Conservation (phyloP, 306 rosid species). For the peach (Prunus persica) region Prunus_persica_NCBIv2 NC_034013.1:17163501-17164000, state of each 20-base stretch:
- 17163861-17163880: too few relatives aligned
- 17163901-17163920: neutral
- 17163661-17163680: neutral
- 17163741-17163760: neutral
- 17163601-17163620: neutral
- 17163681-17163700: neutral
- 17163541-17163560: conserved; percentile 99
- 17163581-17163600: neutral
- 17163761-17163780: neutral
- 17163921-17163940: neutral
- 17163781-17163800: neutral
- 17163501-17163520: conserved; percentile 85
- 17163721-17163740: neutral
- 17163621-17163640: neutral
- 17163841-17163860: neutral
- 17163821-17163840: neutral
- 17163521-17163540: conserved; percentile 99
- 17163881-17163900: neutral
- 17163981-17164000: neutral
- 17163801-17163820: conserved; percentile 4
- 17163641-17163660: neutral
- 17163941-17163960: neutral
- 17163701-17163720: neutral
- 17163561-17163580: conserved; percentile 61
- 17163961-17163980: neutral